Percentiles rank a stretch among this genome's conserved stretches.
Conservation (phyloP, 129 eudicot species). For the Erigeron canadensis region DNA sequence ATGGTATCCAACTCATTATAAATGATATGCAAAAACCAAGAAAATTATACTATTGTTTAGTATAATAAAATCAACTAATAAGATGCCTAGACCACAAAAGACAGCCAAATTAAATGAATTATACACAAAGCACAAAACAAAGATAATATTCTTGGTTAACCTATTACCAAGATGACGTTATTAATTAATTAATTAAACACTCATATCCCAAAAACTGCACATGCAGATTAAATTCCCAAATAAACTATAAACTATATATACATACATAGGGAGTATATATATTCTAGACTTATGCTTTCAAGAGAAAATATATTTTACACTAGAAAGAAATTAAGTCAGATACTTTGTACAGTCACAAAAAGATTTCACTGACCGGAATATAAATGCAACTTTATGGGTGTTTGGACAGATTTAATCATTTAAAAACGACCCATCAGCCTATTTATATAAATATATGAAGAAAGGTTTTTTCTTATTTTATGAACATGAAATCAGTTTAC, state of each 20-base stretch:
- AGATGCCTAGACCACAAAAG: constrained; percentile 44
- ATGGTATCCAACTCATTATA: constrained; percentile 16
- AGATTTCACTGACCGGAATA: constrained; percentile 8
- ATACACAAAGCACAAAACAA: constrained; percentile 30
- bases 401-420: constrained; percentile 23
- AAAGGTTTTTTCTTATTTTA: neutral
- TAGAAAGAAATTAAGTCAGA: neutral
- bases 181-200: constrained; percentile 11
- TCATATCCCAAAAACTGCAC: constrained; percentile 28
- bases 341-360: constrained; percentile 21
- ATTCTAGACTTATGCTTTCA: no score
- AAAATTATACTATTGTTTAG: neutral
- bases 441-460: constrained; percentile 1
- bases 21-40: constrained; percentile 13
- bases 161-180: constrained; percentile 3
- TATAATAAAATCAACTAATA: constrained; percentile 28
- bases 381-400: constrained; percentile 6
- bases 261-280: no score
- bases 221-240: constrained; percentile 27
- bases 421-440: constrained; percentile 10
- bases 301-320: neutral
- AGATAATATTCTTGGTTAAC: constrained; percentile 32
- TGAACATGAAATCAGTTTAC: neutral
- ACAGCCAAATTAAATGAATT: constrained; percentile 29
- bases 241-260: neutral